phyloP scores from a whole-genome alignment of 2,329 filamentous ascomycete species.

The Talaromyces pinophilus region DNA sequence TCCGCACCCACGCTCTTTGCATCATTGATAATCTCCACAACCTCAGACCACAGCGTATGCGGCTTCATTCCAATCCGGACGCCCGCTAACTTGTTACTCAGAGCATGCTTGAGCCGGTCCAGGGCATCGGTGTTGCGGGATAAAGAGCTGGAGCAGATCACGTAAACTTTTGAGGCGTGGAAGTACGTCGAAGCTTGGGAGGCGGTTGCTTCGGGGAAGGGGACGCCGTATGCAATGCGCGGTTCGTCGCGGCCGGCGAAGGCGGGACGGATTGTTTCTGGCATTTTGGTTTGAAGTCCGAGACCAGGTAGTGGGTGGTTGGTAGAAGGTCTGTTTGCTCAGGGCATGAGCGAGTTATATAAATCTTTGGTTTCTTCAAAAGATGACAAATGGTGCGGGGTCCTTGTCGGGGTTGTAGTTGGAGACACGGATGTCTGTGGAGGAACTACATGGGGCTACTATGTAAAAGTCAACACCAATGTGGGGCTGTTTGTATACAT shows the following conservation, averaged over 20 bases:
- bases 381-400: constrained; percentile 6
- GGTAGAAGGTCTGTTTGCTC: not conserved
- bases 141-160: constrained; percentile 55
- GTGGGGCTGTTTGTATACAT: constrained; percentile 1
- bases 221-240: constrained; percentile 51
- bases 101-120: constrained; percentile 41
- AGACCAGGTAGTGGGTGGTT: not conserved
- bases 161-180: constrained; percentile 50
- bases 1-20: constrained; percentile 45
- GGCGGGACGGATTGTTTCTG: constrained; percentile 40
- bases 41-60: constrained; percentile 57
- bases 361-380: not conserved
- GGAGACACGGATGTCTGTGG: not conserved
- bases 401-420: not conserved
- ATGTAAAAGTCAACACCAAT: not conserved
- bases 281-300: not conserved
- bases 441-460: not conserved
- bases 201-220: constrained; percentile 49
- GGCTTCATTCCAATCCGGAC: constrained; percentile 54
- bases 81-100: constrained; percentile 50
- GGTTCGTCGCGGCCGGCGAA: constrained; percentile 42
- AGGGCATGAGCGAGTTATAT: not conserved
- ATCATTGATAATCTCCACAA: constrained; percentile 51
- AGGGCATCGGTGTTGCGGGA: constrained; percentile 51
- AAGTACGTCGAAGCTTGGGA: constrained; percentile 51